These are phyloP conservation scores for Suillus variegatus DNA, from an alignment of 768 basidiomycete genomes.

Conservation along the genomic window DNA sequence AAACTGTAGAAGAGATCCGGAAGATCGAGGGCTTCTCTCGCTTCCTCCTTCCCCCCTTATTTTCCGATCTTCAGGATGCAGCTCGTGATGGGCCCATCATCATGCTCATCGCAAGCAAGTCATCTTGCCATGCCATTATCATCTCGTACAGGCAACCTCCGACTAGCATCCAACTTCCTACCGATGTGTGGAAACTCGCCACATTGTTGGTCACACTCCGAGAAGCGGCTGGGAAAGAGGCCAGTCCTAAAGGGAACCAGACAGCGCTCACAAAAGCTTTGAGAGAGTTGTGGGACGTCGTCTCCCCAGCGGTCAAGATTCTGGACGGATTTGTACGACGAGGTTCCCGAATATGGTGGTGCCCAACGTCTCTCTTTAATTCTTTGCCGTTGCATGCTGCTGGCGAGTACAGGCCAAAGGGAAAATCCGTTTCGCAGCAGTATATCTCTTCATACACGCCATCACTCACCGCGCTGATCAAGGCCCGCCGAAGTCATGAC, in stretches of 20 bases:
- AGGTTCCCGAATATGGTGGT: neutral
- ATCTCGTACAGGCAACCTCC: no score
- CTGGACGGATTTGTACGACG: neutral
- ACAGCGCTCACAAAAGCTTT: neutral
- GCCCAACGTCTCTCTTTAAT: neutral
- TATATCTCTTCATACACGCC: constrained; percentile 4
- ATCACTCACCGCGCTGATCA: neutral
- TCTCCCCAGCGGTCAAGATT: neutral
- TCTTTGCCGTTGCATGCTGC: neutral
- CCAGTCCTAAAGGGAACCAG: no score
- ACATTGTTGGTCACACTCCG: no score
- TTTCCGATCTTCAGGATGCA: no score
- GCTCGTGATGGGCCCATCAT: no score
- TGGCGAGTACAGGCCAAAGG: neutral
- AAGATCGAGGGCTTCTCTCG: no score
- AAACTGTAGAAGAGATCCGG: no score
- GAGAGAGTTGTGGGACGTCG: constrained; percentile 3
- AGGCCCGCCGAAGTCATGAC: constrained; percentile 6
- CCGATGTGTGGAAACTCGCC: neutral
- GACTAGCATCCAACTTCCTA: no score
- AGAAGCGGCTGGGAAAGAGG: no score
- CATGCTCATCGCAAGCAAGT: no score
- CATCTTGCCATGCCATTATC: no score
- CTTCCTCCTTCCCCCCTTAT: no score
- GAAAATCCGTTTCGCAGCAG: neutral